Evolutionary conservation across 108 stramenopile genomes (phyloP).

Genomic region (Stephanodiscus minutulus): DNA sequence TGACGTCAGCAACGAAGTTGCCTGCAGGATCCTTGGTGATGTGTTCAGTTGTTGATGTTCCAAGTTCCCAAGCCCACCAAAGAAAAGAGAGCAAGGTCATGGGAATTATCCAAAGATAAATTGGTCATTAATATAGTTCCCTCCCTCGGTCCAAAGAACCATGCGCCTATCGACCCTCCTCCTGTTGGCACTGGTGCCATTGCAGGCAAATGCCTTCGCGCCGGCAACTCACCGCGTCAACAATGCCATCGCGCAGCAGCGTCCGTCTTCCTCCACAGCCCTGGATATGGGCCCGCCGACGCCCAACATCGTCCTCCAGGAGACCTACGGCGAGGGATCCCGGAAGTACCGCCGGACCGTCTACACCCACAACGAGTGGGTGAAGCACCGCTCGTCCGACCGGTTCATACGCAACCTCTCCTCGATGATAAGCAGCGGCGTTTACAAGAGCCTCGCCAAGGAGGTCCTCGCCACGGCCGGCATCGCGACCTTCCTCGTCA

Average conservation of each 20-base stretch:
- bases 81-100: no score
- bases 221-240: conserved; percentile 1
- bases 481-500: conserved; percentile 53
- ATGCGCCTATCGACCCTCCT: conserved; percentile 21
- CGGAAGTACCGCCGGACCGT: conserved; percentile 77
- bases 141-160: conserved; percentile 1
- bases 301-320: conserved; percentile 14
- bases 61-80: no score
- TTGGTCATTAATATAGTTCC: no score
- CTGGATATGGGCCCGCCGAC: conserved; percentile 22
- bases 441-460: conserved; percentile 62
- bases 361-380: conserved; percentile 76
- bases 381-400: conserved; percentile 63
- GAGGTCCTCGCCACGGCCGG: conserved; percentile 54
- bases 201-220: conserved; percentile 16
- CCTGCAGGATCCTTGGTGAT: no score
- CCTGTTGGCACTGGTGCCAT: conserved; percentile 27
- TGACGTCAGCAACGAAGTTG: no score
- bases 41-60: no score
- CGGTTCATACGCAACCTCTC: conserved; percentile 61
- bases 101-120: no score
- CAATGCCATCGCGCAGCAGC: background rate
- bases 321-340: conserved; percentile 58
- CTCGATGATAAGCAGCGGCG: conserved; percentile 52
- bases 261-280: conserved; percentile 7